Percentiles rank a stretch among this genome's conserved stretches.
Evolutionary conservation across 192 early-diverging fungal species (phyloP).

Genomic region (Coemansia furcata): DNA sequence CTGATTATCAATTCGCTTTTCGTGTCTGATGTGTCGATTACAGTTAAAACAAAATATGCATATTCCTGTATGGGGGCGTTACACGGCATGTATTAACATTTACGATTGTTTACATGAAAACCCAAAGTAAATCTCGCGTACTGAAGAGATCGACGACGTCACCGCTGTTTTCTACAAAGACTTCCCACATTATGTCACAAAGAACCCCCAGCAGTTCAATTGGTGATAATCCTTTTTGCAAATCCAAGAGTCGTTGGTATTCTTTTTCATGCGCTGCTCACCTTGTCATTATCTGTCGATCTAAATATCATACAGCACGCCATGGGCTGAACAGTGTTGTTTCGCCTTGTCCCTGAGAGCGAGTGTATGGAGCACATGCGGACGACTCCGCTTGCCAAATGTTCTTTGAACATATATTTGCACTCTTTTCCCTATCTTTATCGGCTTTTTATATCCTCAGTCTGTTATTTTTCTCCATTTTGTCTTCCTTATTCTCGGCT

Average conservation of each 20-base stretch:
- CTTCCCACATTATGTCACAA: not conserved
- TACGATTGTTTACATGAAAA: not conserved
- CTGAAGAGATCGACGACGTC: not conserved
- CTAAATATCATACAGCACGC: not conserved
- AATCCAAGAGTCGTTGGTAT: not conserved
- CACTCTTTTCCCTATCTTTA: not conserved
- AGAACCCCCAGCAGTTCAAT: not conserved
- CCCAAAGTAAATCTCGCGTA: not conserved
- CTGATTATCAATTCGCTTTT: no score
- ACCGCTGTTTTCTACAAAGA: not conserved
- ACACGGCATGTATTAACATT: not conserved
- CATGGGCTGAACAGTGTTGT: not conserved
- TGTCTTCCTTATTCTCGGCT: conserved; percentile 8
- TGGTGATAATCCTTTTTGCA: not conserved
- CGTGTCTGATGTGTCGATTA: no score
- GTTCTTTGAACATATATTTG: not conserved
- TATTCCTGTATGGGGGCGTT: not conserved
- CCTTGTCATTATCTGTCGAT: not conserved
- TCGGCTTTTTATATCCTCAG: not conserved
- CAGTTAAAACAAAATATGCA: no score
- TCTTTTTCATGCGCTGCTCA: not conserved
- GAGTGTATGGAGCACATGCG: not conserved
- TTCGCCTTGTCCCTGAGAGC: not conserved
- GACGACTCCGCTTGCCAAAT: conserved; percentile 9
- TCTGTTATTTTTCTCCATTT: conserved; percentile 29